Evolutionary conservation across 345 rosid species (phyloP), one percentile per base, ranked within the genome.

Genomic region (Trapa bicornis): DNA sequence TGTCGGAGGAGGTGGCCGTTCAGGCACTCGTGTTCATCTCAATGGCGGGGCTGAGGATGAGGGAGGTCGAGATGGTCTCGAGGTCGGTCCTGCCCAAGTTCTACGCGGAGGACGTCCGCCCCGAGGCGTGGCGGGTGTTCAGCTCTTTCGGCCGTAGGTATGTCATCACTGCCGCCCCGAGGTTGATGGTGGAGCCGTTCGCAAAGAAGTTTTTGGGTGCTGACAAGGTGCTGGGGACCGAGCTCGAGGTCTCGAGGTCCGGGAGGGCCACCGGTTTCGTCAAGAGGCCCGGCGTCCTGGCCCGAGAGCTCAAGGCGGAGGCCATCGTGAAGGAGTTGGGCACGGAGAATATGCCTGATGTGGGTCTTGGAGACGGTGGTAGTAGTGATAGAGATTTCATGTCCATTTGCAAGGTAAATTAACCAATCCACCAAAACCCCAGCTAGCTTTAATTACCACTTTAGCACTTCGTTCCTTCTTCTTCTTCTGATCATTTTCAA

Each of bases 141-240:
- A 88, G 77, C 64, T 83, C 95, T 10, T 94, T 89, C 6, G 96
- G 96, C 11, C 87, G 78, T 70, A 76, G 95, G 17, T 89, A 81
- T 67, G 75, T 94, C 3, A 71, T 94, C 7, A 89, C 99, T 4
- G 96, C 92, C 0, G 87, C 73, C 76, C 99, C 97, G 1, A 77
- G 92, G 50, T 72, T 94, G 38, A 85, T 94, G 96, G 89, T 87
- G 37, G 99, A 94, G 54, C 99, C 89, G 16, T 94, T 91, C 67
- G 93, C 67, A 12, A 87, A 85, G 75, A 68, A 76, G 1, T 86
- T 80, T 67, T 69, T 94, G 2, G 97, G 96, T 9, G 96, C 80
- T 0, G 96, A 91, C 37, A 83, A 84, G 74, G 97, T 91, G 68
- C 74, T 94, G 29, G 99, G 99, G 42, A 89, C 95, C 1, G 97